Evolutionary conservation across 2,329 filamentous ascomycete genomes (phyloP).

Genomic region (Dactylellina parvicollis): DNA sequence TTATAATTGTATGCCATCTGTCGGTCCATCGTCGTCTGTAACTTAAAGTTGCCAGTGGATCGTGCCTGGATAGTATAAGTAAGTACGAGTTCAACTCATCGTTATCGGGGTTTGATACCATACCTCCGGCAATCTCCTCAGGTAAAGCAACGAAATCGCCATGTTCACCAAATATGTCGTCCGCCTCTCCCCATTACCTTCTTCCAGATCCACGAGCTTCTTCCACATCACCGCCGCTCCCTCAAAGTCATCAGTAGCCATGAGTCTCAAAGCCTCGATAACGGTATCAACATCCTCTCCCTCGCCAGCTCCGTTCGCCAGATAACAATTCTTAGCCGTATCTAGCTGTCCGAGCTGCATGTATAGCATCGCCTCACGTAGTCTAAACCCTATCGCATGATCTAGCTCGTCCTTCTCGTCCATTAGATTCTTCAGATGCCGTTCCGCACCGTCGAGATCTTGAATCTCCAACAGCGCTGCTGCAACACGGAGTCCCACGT

Average conservation of each 20-base stretch:
- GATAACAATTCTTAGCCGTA: conserved; percentile 50
- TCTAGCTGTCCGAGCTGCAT: conserved; percentile 49
- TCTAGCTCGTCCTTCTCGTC: conserved; percentile 52
- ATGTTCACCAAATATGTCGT: conserved; percentile 44
- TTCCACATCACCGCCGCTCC: conserved; percentile 49
- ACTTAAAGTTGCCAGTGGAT: conserved; percentile 34
- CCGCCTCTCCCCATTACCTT: conserved; percentile 16
- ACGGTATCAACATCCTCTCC: conserved; percentile 47
- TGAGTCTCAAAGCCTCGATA: conserved; percentile 40
- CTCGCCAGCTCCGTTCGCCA: conserved; percentile 27
- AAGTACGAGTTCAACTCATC: not conserved
- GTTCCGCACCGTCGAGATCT: conserved; percentile 79
- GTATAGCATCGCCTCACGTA: conserved; percentile 45
- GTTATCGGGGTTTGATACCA: not conserved
- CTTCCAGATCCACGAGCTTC: conserved; percentile 33
- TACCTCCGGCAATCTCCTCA: conserved; percentile 47
- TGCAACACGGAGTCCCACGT: conserved; percentile 76
- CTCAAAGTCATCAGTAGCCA: conserved; percentile 49
- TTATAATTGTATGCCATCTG: conserved; percentile 43
- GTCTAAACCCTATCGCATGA: conserved; percentile 26
- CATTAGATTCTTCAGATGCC: conserved; percentile 74
- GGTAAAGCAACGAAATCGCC: conserved; percentile 40
- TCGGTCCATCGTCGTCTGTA: conserved; percentile 46
- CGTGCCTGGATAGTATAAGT: conserved; percentile 21
- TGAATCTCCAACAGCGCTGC: conserved; percentile 83